Conservation (phyloP, 495 filamentous ascomycete genomes). For the Evansstolkia leycettana region DNA sequence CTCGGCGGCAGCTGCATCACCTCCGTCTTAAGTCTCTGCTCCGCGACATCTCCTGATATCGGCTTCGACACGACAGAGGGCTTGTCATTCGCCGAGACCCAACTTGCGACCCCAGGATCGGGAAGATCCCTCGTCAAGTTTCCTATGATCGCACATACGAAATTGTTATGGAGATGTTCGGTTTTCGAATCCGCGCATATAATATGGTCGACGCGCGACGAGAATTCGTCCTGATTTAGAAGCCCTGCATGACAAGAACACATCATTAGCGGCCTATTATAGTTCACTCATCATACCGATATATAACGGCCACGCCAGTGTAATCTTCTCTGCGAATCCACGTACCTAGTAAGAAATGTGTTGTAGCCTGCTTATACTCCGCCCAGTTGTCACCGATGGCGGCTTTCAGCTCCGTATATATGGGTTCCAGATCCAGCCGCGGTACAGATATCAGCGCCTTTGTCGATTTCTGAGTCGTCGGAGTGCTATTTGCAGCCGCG, state of each 20-base stretch:
- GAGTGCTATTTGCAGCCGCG: constrained; percentile 40
- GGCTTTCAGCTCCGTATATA: constrained; percentile 76
- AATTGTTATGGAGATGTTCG: constrained; percentile 82
- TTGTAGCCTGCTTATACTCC: constrained; percentile 73
- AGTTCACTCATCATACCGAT: neutral
- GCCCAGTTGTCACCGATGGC: constrained; percentile 78
- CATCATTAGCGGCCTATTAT: constrained; percentile 2
- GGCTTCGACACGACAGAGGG: constrained; percentile 69
- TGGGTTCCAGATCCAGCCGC: constrained; percentile 82
- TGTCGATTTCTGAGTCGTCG: constrained; percentile 39
- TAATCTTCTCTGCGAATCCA: constrained; percentile 10
- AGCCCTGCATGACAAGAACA: constrained; percentile 42
- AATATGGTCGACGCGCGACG: constrained; percentile 60
- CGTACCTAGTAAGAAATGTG: constrained; percentile 71
- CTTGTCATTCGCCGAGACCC: constrained; percentile 95
- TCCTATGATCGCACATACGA: constrained; percentile 71
- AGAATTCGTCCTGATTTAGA: constrained; percentile 75
- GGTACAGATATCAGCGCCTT: constrained; percentile 55
- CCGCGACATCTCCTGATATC: constrained; percentile 75
- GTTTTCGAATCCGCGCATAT: constrained; percentile 56
- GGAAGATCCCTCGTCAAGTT: constrained; percentile 84
- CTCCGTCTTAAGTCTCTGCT: constrained; percentile 81
- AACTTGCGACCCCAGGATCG: constrained; percentile 82
- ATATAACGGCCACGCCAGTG: neutral
- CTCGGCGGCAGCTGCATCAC: constrained; percentile 84